Evolutionary conservation across 2,329 filamentous ascomycete species (phyloP).

Genomic region (Phaeoacremonium minimum): DNA sequence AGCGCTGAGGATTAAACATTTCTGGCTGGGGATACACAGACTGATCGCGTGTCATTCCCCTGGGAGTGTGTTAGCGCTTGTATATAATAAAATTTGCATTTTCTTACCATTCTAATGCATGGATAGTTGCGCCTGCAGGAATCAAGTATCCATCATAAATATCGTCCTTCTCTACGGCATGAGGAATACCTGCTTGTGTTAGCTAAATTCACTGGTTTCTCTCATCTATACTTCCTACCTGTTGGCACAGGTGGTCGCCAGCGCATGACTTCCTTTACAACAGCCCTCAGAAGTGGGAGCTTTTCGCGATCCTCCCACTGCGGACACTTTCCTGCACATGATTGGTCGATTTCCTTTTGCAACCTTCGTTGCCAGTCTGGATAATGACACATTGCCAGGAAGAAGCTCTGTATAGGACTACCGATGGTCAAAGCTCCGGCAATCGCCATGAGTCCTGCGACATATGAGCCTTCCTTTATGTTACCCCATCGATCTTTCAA

Average conservation of each 20-base stretch:
- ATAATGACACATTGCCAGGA: slow-evolving; percentile 28
- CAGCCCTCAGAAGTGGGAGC: slow-evolving; percentile 40
- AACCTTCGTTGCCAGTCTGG: slow-evolving; percentile 21
- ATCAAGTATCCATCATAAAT: slow-evolving; percentile 49
- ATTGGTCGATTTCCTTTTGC: slow-evolving; percentile 44
- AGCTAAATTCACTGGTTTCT: no score
- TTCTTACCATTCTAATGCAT: slow-evolving; percentile 46
- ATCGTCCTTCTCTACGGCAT: slow-evolving; percentile 45
- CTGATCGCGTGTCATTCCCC: slow-evolving; percentile 41
- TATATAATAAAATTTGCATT: no score
- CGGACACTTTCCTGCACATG: slow-evolving; percentile 36
- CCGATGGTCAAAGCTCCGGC: slow-evolving; percentile 39
- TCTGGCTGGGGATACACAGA: slow-evolving; percentile 30
- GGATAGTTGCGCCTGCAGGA: slow-evolving; percentile 44
- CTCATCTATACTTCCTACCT: slow-evolving; percentile 30
- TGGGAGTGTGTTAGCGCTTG: no score
- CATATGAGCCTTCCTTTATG: slow-evolving; percentile 33
- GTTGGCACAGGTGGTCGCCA: slow-evolving; percentile 52
- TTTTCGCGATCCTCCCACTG: slow-evolving; percentile 40
- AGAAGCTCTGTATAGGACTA: slow-evolving; percentile 35
- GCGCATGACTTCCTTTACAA: slow-evolving; percentile 48
- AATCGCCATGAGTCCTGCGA: slow-evolving; percentile 44
- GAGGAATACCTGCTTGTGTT: slow-evolving; percentile 44
- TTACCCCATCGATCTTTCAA: slow-evolving; percentile 20
- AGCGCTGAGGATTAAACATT: slow-evolving; percentile 32